phyloP scores from a whole-genome alignment of 2,329 filamentous ascomycete species.

The Botrytis galanthina region DNA sequence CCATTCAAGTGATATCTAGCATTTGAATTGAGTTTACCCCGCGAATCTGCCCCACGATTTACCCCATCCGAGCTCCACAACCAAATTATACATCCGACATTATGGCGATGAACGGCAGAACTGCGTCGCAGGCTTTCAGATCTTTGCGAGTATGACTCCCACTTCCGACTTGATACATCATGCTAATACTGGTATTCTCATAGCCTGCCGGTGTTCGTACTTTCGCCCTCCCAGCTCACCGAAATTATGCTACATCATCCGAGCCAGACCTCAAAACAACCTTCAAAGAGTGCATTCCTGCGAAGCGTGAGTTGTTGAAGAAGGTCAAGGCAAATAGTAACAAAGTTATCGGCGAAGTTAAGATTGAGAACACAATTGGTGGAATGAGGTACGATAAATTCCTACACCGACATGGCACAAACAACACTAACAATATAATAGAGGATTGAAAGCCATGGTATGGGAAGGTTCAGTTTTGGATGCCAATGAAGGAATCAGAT shows the following conservation, averaged over 20 bases:
- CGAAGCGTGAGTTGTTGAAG: slow-evolving; percentile 89
- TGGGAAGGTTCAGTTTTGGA: slow-evolving; percentile 99
- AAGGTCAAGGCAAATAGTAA: slow-evolving; percentile 83
- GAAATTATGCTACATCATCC: slow-evolving; percentile 69
- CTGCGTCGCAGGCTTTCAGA: slow-evolving; percentile 61
- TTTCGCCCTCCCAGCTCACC: slow-evolving; percentile 40
- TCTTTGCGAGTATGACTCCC: slow-evolving; percentile 57
- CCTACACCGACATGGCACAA: neutral
- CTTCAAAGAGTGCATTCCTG: slow-evolving; percentile 79
- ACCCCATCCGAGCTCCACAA: slow-evolving; percentile 19
- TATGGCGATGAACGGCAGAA: slow-evolving; percentile 65
- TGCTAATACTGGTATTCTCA: slow-evolving; percentile 16
- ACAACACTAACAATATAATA: slow-evolving; percentile 36
- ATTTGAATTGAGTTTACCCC: slow-evolving; percentile 9
- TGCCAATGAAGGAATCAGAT: slow-evolving; percentile 94
- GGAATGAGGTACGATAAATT: slow-evolving; percentile 70
- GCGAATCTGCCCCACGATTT: slow-evolving; percentile 19
- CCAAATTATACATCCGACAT: neutral
- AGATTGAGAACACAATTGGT: slow-evolving; percentile 89
- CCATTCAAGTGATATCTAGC: neutral
- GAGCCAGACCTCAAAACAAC: slow-evolving; percentile 90
- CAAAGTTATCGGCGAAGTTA: slow-evolving; percentile 87
- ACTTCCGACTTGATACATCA: neutral
- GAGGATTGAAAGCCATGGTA: slow-evolving; percentile 92
- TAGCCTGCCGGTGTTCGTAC: slow-evolving; percentile 39